phyloP scores from a whole-genome alignment of 2,329 filamentous ascomycete species.

The Alternaria arbusti region DNA sequence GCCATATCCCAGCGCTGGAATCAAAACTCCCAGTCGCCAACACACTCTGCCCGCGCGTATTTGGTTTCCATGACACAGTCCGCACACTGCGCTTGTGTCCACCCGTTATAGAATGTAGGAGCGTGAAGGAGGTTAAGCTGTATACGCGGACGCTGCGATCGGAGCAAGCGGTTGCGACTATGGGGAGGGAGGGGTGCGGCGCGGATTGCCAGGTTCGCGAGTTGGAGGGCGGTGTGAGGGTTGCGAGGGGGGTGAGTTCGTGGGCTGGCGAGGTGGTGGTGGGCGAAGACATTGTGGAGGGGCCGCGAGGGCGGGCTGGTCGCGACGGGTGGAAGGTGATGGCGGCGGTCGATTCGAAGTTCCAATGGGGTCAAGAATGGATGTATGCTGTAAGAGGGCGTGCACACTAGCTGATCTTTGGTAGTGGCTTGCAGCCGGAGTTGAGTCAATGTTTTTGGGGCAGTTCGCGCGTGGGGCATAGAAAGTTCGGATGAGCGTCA shows the following conservation, averaged over 20 bases:
- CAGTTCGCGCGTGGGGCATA: slow-evolving; percentile 10
- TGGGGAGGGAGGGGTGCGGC: slow-evolving; percentile 84
- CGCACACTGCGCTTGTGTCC: slow-evolving; percentile 93
- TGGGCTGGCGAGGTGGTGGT: slow-evolving; percentile 13
- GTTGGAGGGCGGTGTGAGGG: slow-evolving; percentile 59
- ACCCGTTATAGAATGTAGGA: slow-evolving; percentile 80
- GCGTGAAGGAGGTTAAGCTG: slow-evolving; percentile 79
- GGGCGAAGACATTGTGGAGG: slow-evolving; percentile 27
- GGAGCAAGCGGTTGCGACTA: slow-evolving; percentile 86
- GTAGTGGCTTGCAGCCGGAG: neutral
- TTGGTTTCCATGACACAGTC: slow-evolving; percentile 85
- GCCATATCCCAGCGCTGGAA: slow-evolving; percentile 76
- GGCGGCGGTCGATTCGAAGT: neutral
- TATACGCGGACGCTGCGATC: slow-evolving; percentile 89
- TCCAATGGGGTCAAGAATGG: neutral
- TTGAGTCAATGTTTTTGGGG: slow-evolving; percentile 5
- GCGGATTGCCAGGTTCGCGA: slow-evolving; percentile 82
- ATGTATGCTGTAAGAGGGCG: fast-evolving
- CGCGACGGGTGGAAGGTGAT: neutral
- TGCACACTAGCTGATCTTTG: neutral
- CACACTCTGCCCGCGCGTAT: slow-evolving; percentile 65
- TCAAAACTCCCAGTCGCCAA: slow-evolving; percentile 95
- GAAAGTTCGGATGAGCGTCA: slow-evolving; percentile 31
- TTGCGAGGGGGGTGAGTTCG: slow-evolving; percentile 54
- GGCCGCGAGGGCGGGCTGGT: slow-evolving; percentile 2